Evolutionary conservation across 148 eudicot species (phyloP), one percentile per base, ranked within the genome.

Genomic region (Rhododendron ovatum): DNA sequence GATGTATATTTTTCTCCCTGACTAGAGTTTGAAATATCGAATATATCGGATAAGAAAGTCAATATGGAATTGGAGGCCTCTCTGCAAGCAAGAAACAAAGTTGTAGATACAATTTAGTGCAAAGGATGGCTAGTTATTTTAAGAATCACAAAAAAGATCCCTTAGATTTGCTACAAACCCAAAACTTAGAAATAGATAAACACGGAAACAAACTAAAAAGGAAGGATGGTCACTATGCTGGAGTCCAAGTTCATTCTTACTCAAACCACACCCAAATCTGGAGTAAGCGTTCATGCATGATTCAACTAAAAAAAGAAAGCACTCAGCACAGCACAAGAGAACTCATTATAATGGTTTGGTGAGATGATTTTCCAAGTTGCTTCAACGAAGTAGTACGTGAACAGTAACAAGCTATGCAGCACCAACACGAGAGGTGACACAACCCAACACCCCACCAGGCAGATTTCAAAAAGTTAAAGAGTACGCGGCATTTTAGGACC

Each of bases 31-130:
- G 86, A 89, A 81, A 97, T 91, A 87, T 95, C 99, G 89, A 98
- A 94, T 82, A 98, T 91, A 83, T 98, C 99, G 5, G 99, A 92
- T 81, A 98, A 88, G 91, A 95, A 98, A 77, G 92, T 92, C 86
- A 98, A 89, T 89, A 98, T 95, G 80, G 99, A 98, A 90, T 92
- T 96, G 84, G 97, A 95, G n/a, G 99, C 99, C 90, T 95, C 99
- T 95, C 99, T 98, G 95, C 90, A 92, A 90, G 17, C 73, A 82
- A 57, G 83, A 45, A 51, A 26, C 14, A 26, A 69, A 76, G 87
- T 84, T 35, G 59, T 4, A 74, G 75, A 18, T 39, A 53, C 50
- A 59, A 59, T 24, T 61, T 63, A 82, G 75, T 37, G 53, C 43
- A 63, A 59, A 28, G 35, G 63, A 61, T 82, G 8, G 12, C 63